Base-by-base conservation (phyloP, 2,329 filamentous ascomycete genomes). In the Didymella exigua region DNA sequence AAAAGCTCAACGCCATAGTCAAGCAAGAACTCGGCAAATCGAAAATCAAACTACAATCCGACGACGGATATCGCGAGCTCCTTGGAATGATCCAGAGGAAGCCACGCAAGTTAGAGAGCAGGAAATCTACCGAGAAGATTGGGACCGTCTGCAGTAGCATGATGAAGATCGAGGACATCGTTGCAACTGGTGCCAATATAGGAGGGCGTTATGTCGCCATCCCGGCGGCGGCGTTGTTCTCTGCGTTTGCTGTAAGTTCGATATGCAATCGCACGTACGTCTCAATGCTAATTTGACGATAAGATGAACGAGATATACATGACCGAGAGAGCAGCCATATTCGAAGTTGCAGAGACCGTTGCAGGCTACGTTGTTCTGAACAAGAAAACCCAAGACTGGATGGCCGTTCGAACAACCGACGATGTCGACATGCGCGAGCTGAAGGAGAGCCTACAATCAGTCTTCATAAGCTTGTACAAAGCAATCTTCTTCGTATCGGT, bases 131-230 rank as follows among this genome's bases (percentile, higher is more conserved):
- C 5, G 51, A 56, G 16, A 61, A 65, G 30, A 38, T 61, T 18
- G 53, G 49, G 5, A 49, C 34, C 7, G 45, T 59, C 7, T 56
- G 51, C 29, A 51, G 44, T 36, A 54, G 61, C 18, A 65, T 65
- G 54, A 40, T 53, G 16, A 48, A 30, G 2, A 55, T 62, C 5
- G 42, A 65, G 38, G 62, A 63, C 1, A 38, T 65, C 2, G 56
- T 65, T 13, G 46, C 54, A 10, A 54, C 58, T 9, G 62, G 56
- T 16, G 58, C 58, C 5, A 55, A 47, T 19, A 58, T 60, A 3
- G 62, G 49, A 34, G 62, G 62, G 10, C 62, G 60, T 0, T 65
- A 63, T 43, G 54, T 63, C 23, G 62, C 60, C 1, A 60, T 63
- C 4, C 58, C 60, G 11, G 58, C 54, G 11, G 60, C 60, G 1